Base-by-base conservation (phyloP, 1,139 yeast species). In the Magnusiomyces ingens region DNA sequence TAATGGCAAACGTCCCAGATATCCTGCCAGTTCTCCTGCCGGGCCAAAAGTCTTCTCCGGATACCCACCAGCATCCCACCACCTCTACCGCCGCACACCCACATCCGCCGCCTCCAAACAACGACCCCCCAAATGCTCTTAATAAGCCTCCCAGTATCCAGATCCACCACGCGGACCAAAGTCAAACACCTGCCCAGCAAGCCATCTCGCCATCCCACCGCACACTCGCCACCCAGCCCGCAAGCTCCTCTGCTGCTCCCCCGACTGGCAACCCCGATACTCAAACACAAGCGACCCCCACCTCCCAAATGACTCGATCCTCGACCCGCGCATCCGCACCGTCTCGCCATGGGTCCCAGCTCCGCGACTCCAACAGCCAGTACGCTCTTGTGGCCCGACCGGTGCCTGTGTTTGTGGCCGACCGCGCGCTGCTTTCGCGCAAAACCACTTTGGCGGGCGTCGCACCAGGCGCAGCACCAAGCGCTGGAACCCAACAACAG, bases 341-440 rank as follows among this genome's bases (percentile, higher is more conserved):
- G 8, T 26, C 32, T 4, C 32, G 32, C 32, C 32, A 26, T 8
- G 32, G 32, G 32, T 26, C 32, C 32, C 32, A 26, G 8, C 32
- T 26, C 8, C 4, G 17, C 4, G n/a, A 12, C n/a, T 13, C 17
- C 40, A 36, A 12, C n/a, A 36, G n/a, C 5, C 40, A 36, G 17
- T 36, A 36, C 11, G 17, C 40, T 15, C 15, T 8, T 19, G 26
- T 48, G 21, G 50, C 38, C 4, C 44, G 50, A 15, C 50, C 50
- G 1, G 37, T 48, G 8, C 50, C 50, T 10, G 50, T 48, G 15
- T 48, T 48, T 48, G 50, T 48, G 4, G 45, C 50, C 5, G 50
- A 48, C 18, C 50, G 38, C 15, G 41, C 35, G 10, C 40, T 21
- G 2, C 44, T 22, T 13, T 48, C 50, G 13, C 19, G 37, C 13